Evolutionary conservation across 2,329 filamentous ascomycete genomes (phyloP).

Genomic region (Capronia americana): DNA sequence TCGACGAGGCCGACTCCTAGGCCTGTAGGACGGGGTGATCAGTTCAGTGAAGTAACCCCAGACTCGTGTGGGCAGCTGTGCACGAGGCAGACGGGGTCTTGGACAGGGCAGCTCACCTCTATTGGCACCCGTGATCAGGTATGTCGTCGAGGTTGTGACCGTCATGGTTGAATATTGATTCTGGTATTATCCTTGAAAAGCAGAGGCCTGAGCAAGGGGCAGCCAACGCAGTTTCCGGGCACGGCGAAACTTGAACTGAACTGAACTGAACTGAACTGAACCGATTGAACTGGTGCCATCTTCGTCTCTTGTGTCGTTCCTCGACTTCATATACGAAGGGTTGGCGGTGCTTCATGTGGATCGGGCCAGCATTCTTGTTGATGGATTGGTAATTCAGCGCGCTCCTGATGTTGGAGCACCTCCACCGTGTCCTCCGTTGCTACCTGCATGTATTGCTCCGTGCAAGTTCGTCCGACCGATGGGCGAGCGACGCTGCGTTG

Average conservation of each 20-base stretch:
- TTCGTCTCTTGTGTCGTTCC: neutral
- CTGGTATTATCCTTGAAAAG: neutral
- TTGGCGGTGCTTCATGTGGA: neutral
- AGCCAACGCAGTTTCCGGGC: neutral
- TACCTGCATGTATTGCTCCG: neutral
- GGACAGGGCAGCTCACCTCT: conserved; percentile 1
- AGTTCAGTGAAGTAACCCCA: neutral
- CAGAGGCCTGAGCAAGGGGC: neutral
- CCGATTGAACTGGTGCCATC: neutral
- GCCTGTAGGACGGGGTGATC: conserved; percentile 5
- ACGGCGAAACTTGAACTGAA: neutral
- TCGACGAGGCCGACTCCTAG: conserved; percentile 20
- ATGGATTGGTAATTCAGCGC: neutral
- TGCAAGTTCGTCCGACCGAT: neutral
- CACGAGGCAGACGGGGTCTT: neutral
- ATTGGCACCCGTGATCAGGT: conserved; percentile 23
- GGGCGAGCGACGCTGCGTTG: neutral
- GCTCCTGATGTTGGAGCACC: neutral
- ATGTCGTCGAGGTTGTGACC: conserved; percentile 9
- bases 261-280: neutral
- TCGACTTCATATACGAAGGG: neutral
- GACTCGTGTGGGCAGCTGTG: neutral
- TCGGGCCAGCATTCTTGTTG: neutral
- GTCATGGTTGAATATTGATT: neutral
- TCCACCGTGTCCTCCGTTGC: neutral